A percentile compares a stretch with the other conserved stretches of the same genome.
Conservation (phyloP, 352 stramenopile species). For the Aphanomyces stellatus region DNA sequence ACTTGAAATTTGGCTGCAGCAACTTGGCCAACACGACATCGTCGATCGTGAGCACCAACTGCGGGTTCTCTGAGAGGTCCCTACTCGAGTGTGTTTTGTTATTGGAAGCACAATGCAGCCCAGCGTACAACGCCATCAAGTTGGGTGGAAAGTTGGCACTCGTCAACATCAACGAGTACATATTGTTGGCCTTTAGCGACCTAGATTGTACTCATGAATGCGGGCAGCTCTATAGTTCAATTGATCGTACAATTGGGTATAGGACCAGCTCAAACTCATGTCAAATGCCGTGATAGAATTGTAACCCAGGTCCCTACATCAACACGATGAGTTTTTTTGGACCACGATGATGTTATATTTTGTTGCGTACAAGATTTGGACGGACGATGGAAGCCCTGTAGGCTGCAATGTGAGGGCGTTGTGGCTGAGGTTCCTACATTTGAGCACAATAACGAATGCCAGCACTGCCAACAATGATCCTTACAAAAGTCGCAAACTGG, state of each 20-base stretch:
- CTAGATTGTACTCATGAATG: not conserved
- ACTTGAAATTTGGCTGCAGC: not conserved
- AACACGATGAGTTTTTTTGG: not conserved
- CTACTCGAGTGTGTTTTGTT: not conserved
- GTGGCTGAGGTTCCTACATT: not conserved
- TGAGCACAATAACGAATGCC: not conserved
- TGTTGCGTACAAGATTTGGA: not conserved
- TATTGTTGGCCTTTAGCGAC: not conserved
- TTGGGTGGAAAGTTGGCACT: not conserved
- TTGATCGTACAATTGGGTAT: not conserved
- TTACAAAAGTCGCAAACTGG: not conserved
- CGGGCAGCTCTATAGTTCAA: too few relatives aligned
- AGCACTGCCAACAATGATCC: not conserved
- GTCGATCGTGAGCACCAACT: not conserved
- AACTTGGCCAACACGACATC: not conserved
- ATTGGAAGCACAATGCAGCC: not conserved
- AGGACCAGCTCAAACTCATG: not conserved
- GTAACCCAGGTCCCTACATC: not conserved
- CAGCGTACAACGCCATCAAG: not conserved
- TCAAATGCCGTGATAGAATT: not conserved
- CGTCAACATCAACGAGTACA: not conserved
- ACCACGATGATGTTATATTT: not conserved
- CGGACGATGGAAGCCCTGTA: not conserved
- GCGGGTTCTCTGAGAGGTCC: not conserved
- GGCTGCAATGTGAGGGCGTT: not conserved